Percentiles rank a stretch among this genome's conserved stretches.
phyloP scores from a whole-genome alignment of 768 basidiomycete genomes.

The Calvatia gigantea region DNA sequence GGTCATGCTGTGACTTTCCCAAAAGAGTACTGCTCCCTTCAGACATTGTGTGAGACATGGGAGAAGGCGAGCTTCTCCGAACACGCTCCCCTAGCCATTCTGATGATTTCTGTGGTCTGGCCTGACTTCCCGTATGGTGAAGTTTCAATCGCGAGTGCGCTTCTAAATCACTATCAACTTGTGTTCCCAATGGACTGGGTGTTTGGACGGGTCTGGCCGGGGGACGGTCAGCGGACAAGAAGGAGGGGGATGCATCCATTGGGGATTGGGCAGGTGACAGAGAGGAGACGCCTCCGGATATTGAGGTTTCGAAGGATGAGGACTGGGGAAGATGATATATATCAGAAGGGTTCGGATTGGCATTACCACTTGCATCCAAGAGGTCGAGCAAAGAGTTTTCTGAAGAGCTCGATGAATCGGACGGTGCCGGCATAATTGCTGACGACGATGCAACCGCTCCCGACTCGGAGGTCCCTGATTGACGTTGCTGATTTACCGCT shows the following conservation, averaged over 20 bases:
- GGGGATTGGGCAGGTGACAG: neutral
- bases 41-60: constrained; percentile 1
- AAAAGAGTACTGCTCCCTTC: neutral
- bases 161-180: neutral
- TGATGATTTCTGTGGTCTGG: neutral
- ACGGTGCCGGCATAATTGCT: neutral
- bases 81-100: neutral
- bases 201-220: neutral
- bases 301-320: constrained; percentile 21
- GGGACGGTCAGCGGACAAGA: neutral
- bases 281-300: neutral
- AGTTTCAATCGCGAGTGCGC: neutral
- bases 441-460: neutral
- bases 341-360: constrained; percentile 7
- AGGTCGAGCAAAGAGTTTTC: constrained; percentile 10
- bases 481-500: neutral
- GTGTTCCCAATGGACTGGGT: neutral
- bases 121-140: neutral
- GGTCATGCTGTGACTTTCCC: neutral
- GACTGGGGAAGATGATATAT: constrained; percentile 21
- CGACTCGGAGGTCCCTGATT: neutral
- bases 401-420: constrained; percentile 21
- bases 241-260: neutral
- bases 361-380: constrained; percentile 7
- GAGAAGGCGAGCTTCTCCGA: constrained; percentile 5